phyloP scores from a whole-genome alignment of 345 rosid genomes.

The Jatropha curcas region DNA sequence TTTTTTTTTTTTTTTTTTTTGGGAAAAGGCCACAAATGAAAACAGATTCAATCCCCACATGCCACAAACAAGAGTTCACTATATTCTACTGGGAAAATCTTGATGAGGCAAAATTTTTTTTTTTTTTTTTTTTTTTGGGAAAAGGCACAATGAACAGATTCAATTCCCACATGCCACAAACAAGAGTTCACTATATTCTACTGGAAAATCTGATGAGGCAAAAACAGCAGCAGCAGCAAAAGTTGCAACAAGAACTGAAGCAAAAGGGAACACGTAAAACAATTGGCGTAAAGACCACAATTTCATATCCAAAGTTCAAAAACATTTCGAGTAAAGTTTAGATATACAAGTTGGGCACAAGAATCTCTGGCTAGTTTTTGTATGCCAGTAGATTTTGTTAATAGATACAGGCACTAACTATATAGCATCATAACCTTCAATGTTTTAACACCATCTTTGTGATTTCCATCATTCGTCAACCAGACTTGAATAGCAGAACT shows the following conservation, averaged over 20 bases:
- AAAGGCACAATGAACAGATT: neutral
- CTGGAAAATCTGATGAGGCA: neutral
- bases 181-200: neutral
- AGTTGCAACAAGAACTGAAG: neutral
- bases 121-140: too few relatives aligned
- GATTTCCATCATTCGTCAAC: conserved; percentile 26
- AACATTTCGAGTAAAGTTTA: conserved; percentile 18
- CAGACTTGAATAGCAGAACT: conserved; percentile 92
- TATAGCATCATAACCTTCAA: conserved; percentile 16
- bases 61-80: neutral
- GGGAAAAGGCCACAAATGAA: too few relatives aligned
- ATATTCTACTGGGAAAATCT: neutral
- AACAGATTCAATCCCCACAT: neutral
- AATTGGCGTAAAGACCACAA: neutral
- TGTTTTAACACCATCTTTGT: conserved; percentile 8
- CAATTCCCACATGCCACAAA: neutral
- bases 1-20: too few relatives aligned
- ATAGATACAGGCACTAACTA: conserved; percentile 39
- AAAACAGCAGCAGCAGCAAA: neutral
- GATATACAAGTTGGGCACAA: conserved; percentile 40
- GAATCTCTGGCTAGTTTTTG: conserved; percentile 24
- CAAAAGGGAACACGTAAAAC: neutral
- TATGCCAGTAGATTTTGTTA: conserved; percentile 17
- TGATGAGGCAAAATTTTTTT: too few relatives aligned
- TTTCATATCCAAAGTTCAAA: conserved; percentile 21